A percentile compares a stretch with the other conserved stretches of the same genome.
phyloP scores from a whole-genome alignment of 257 asterid genomes.

The Vinca minor region DNA sequence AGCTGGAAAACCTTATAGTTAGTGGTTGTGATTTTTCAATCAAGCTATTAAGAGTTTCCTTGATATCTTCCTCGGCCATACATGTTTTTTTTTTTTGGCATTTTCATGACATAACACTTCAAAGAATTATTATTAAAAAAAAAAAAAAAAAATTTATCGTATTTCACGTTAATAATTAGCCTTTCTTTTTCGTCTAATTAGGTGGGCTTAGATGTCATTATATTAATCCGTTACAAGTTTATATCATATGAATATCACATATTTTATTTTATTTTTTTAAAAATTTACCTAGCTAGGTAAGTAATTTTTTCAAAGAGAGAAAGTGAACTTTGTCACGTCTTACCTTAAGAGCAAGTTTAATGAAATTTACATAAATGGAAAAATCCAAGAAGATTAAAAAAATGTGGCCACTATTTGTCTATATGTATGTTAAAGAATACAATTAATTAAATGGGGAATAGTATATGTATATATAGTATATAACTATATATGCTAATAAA shows the following conservation, averaged over 20 bases:
- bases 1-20: neutral
- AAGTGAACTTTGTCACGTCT: neutral
- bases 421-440: too few species aligned
- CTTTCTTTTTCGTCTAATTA: neutral
- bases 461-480: too few species aligned
- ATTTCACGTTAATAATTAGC: neutral
- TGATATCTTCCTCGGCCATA: neutral
- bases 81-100: constrained; percentile 4
- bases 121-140: constrained; percentile 3
- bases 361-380: too few species aligned
- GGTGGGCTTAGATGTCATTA: neutral
- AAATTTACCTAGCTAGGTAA: neutral
- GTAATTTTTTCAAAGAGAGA: neutral
- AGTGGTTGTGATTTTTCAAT: constrained; percentile 5
- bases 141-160: too few species aligned
- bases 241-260: too few species aligned
- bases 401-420: neutral
- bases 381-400: constrained; percentile 15
- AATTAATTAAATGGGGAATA: too few species aligned
- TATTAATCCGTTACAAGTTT: too few species aligned
- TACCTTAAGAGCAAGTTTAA: too few species aligned
- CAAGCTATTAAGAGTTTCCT: too few species aligned
- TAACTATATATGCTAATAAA: constrained; percentile 28
- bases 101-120: neutral
- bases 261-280: too few species aligned